Percentiles rank a stretch among this genome's conserved stretches.
Evolutionary conservation across 2,329 filamentous ascomycete species (phyloP).

Genomic region (Stagonosporopsis chrysanthemi): DNA sequence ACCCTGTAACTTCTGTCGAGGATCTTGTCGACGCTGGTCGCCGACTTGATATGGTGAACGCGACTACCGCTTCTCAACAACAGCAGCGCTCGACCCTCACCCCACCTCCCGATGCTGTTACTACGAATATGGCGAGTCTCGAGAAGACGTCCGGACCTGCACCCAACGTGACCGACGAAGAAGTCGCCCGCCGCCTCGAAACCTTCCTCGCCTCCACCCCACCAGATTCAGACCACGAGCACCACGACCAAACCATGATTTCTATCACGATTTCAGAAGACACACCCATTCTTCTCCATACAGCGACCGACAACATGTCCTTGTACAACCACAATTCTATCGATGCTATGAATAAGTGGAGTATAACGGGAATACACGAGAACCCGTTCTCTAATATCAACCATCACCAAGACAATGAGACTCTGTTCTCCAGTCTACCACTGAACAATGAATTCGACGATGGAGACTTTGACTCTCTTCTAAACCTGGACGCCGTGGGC

Average conservation of each 20-base stretch:
- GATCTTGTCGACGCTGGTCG: conserved; percentile 57
- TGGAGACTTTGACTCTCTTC: conserved; percentile 49
- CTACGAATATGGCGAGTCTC: conserved; percentile 43
- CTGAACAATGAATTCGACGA: conserved; percentile 51
- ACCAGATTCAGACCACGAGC: conserved; percentile 53
- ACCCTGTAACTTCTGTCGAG: conserved; percentile 52
- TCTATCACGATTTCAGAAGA: conserved; percentile 41
- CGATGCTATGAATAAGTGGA: conserved; percentile 32
- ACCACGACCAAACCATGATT: conserved; percentile 38
- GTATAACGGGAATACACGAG: conserved; percentile 23
- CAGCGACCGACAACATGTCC: conserved; percentile 14
- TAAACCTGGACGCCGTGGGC: conserved; percentile 52
- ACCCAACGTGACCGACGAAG: conserved; percentile 53
- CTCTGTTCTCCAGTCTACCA: conserved; percentile 45
- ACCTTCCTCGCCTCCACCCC: conserved; percentile 60
- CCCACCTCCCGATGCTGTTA: conserved; percentile 50
- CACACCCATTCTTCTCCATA: conserved; percentile 17
- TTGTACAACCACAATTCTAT: not conserved
- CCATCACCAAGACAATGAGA: conserved; percentile 46
- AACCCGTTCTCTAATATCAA: conserved; percentile 38
- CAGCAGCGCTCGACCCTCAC: conserved; percentile 46
- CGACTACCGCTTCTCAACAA: conserved; percentile 11
- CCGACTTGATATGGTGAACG: conserved; percentile 46
- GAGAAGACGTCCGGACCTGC: conserved; percentile 37
- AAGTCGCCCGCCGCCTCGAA: conserved; percentile 57